A percentile compares a stretch with the other conserved stretches of the same genome.
phyloP scores from a whole-genome alignment of 2,329 filamentous ascomycete genomes.

The Cercospora zeae-maydis region DNA sequence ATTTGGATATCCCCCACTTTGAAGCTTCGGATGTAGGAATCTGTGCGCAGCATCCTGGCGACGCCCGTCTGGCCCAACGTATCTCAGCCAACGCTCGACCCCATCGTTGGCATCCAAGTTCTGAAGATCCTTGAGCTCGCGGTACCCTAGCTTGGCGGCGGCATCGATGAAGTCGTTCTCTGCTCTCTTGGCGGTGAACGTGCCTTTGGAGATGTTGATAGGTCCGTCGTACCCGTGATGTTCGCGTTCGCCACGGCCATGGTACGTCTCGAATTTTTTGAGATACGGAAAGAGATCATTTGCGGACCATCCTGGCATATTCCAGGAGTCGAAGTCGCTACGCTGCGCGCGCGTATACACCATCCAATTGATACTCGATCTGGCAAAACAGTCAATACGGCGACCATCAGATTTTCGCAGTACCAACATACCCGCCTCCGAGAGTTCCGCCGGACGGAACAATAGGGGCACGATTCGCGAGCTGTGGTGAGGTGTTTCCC shows the following conservation, averaged over 20 bases:
- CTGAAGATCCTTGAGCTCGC: slow-evolving; percentile 54
- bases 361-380: slow-evolving; percentile 40
- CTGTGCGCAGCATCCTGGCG: slow-evolving; percentile 57
- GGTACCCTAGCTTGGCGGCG: slow-evolving; percentile 48
- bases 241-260: slow-evolving; percentile 44
- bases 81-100: slow-evolving; percentile 48
- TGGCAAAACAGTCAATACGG: background rate
- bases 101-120: slow-evolving; percentile 47
- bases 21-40: slow-evolving; percentile 54
- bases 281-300: slow-evolving; percentile 53
- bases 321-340: slow-evolving; percentile 52
- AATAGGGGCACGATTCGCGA: slow-evolving; percentile 46
- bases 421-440: slow-evolving; percentile 52
- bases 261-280: slow-evolving; percentile 48
- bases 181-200: slow-evolving; percentile 38
- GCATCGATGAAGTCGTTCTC: slow-evolving; percentile 53
- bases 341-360: slow-evolving; percentile 46
- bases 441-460: slow-evolving; percentile 50
- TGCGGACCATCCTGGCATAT: slow-evolving; percentile 50
- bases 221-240: slow-evolving; percentile 55
- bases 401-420: background rate
- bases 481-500: slow-evolving; percentile 43
- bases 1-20: slow-evolving; percentile 52
- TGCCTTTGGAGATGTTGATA: slow-evolving; percentile 53
- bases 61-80: slow-evolving; percentile 50